Base-by-base conservation (phyloP, 371 early-diverging fungal genomes). In the Fennellomyces sp. region DNA sequence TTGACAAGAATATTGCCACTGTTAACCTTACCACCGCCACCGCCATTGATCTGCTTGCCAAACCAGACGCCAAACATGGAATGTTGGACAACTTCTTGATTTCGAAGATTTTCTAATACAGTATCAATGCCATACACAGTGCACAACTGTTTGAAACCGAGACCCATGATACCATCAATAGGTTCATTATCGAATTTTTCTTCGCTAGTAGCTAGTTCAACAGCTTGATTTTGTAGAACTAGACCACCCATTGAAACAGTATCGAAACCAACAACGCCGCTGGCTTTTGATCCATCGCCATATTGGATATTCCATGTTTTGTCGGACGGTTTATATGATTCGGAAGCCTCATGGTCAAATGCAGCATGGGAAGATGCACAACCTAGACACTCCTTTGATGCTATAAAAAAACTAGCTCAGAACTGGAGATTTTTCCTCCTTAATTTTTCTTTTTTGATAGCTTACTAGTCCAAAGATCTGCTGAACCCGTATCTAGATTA, bases 401-500 rank as follows among this genome's bases (percentile, higher is more conserved):
- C 17, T 8, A 42, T 21, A 4, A 23, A 23, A 45, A 6, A 39
- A 17, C 17, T 6, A 17, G 11, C n/a, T 11, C 10, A 39, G 10
- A 15, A 11, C 4, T 58, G 56, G 5, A 30, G 6, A 12, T 29
- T 17, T 35, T 58, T 35, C 29, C 17, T 25, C 12, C 15, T 27
- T 51, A 51, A 41, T 41, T 12, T 3, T 15, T 27, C 26, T 26
- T 17, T 33, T 12, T 45, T 2, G 26, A 26, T n/a, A 1, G 42
- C 39, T 38, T 35, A 59, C 59, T 45, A 7, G 59, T 48, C 72
- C 72, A 75, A 17, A 72, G 42, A 57, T 76, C 76, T 36, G 86
- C 80, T 41, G 92, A 91, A 21, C 94, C 95, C 11, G 95, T 94
- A 72, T 95, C 96, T 57, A 94, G 88, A 47, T 95, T 88, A 29